Evolutionary conservation across 2,329 filamentous ascomycete genomes (phyloP).

Genomic region (Diaporthe vaccinii): DNA sequence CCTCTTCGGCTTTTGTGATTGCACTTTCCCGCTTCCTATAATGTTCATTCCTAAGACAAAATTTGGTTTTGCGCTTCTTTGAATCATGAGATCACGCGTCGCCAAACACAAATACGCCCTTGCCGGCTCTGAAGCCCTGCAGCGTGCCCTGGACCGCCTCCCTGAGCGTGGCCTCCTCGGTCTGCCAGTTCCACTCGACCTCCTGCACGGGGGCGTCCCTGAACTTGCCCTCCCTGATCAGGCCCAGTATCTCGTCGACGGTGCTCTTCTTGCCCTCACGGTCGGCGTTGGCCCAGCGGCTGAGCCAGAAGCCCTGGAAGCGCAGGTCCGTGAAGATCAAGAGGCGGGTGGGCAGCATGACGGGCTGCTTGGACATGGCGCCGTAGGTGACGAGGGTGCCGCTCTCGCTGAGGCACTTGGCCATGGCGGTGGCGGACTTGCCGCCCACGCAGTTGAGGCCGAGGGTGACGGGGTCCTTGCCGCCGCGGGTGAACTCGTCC

Average conservation of each 20-base stretch:
- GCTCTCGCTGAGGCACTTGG: conserved; percentile 77
- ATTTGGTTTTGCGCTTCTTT: not conserved
- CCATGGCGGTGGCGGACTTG: conserved; percentile 82
- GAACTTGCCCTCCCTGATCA: conserved; percentile 83
- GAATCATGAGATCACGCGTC: conserved; percentile 60
- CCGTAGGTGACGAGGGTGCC: conserved; percentile 93
- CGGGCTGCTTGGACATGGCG: conserved; percentile 91
- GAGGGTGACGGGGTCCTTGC: conserved; percentile 79
- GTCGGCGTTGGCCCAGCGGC: conserved; percentile 85
- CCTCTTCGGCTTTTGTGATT: not conserved
- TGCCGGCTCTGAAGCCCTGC: conserved; percentile 86
- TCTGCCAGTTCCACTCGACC: conserved; percentile 87
- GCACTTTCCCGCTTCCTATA: not conserved
- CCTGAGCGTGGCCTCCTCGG: conserved; percentile 76
- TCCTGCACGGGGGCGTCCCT: conserved; percentile 86
- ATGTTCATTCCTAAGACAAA: not conserved
- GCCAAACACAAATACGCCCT: conserved; percentile 88
- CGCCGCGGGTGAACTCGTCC: conserved; percentile 77
- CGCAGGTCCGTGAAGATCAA: conserved; percentile 94
- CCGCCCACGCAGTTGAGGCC: conserved; percentile 96
- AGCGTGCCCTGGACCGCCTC: conserved; percentile 86
- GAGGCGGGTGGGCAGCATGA: conserved; percentile 83
- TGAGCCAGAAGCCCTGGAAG: conserved; percentile 96
- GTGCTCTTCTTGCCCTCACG: conserved; percentile 81
- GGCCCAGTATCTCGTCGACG: conserved; percentile 84